phyloP scores from a whole-genome alignment of 805 yeast genomes.

The Lachancea meyersii region DNA sequence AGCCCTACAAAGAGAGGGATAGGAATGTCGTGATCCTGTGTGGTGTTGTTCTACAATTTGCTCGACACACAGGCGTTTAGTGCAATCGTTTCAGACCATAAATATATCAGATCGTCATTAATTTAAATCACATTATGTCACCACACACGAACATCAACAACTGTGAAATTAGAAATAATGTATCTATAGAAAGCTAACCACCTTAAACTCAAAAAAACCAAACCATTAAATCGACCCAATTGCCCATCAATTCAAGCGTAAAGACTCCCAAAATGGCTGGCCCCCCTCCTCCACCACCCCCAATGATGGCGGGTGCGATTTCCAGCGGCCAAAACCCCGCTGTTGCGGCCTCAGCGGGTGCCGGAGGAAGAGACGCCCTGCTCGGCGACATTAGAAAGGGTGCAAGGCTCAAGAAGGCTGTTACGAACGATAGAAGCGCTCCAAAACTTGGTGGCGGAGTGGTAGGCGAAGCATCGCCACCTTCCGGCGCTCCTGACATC shows the following conservation, averaged over 20 bases:
- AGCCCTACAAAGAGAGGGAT: too few species aligned
- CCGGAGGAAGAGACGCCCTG: constrained; percentile 47
- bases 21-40: too few species aligned
- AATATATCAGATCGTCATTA: too few species aligned
- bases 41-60: too few species aligned
- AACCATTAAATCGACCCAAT: background rate
- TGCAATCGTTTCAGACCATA: too few species aligned
- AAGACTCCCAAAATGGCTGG: constrained; percentile 32
- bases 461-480: background rate
- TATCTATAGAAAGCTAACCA: background rate
- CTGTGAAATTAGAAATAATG: background rate
- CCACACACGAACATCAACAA: background rate
- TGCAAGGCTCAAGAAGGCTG: constrained; percentile 49
- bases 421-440: constrained; percentile 61
- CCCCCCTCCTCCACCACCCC: constrained; percentile 49
- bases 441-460: constrained; percentile 43
- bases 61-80: too few species aligned
- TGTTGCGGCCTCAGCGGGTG: constrained; percentile 28
- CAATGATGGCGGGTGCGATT: constrained; percentile 42
- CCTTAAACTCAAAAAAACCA: background rate
- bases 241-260: background rate
- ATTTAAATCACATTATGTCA: too few species aligned
- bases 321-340: constrained; percentile 30
- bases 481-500: constrained; percentile 1
- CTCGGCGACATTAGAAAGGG: constrained; percentile 83